Conservation (phyloP, 73 alveolate genomes). For the Stentor roeselii region DNA sequence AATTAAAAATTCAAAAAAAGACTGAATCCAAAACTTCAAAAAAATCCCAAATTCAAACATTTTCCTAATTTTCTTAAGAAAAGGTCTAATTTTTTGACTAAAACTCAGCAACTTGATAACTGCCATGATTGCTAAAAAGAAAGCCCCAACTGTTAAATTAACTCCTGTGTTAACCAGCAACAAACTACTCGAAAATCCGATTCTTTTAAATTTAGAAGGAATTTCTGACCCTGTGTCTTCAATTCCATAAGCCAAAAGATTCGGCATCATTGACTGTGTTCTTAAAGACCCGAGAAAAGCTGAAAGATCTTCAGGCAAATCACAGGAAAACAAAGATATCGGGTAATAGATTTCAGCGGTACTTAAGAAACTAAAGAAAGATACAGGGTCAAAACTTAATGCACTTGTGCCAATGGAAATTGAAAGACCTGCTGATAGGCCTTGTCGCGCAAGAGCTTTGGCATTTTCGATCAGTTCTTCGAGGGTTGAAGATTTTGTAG, state of each 20-base stretch:
- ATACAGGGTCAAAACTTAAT: background rate
- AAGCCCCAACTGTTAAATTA: background rate
- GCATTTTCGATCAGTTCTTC: background rate
- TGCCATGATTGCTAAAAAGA: background rate
- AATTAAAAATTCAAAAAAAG: background rate
- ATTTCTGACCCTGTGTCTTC: background rate
- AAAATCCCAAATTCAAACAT: background rate
- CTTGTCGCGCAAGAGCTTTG: background rate
- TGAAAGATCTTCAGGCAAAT: background rate
- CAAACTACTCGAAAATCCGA: background rate
- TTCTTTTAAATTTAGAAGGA: background rate
- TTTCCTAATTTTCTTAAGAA: background rate
- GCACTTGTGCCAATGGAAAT: background rate
- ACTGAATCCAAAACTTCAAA: background rate
- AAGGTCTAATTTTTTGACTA: no score
- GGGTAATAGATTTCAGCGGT: background rate
- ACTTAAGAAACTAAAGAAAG: background rate
- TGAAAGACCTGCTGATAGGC: background rate
- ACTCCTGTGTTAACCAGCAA: background rate
- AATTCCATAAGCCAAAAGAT: background rate
- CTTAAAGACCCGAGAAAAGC: background rate
- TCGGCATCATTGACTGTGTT: background rate
- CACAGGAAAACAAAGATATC: background rate
- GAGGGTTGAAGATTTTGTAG: background rate
- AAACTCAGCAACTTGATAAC: background rate